These are phyloP conservation scores for Kalanchoe fedtschenkoi DNA, from an alignment of 164 flowering plant species.

Conservation along the genomic window DNA sequence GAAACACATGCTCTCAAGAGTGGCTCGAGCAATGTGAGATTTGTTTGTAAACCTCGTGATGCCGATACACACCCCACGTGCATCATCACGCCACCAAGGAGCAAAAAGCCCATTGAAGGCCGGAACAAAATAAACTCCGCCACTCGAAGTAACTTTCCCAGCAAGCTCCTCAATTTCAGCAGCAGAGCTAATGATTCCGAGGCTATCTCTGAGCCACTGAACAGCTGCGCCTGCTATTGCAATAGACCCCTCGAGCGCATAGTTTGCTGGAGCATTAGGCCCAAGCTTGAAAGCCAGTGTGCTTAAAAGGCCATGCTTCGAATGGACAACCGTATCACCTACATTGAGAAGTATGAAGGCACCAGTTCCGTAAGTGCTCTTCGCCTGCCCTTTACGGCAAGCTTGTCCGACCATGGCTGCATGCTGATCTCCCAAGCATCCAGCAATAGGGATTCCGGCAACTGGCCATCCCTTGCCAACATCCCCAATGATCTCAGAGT, in stretches of 20 bases:
- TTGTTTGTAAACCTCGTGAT: constrained; percentile 79
- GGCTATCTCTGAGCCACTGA: constrained; percentile 92
- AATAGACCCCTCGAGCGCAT: constrained; percentile 93
- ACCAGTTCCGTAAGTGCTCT: constrained; percentile 97
- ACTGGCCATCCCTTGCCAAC: constrained; percentile 66
- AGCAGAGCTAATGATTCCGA: constrained; percentile 61
- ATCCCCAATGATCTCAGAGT: constrained; percentile 70
- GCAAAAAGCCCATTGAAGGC: constrained; percentile 95
- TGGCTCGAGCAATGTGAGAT: constrained; percentile 84
- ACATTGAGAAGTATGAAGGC: constrained; percentile 88
- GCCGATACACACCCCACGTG: constrained; percentile 84
- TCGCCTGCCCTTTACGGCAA: constrained; percentile 85
- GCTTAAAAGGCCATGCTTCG: constrained; percentile 65
- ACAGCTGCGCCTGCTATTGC: constrained; percentile 98
- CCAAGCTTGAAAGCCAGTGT: constrained; percentile 89
- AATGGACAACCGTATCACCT: constrained; percentile 45
- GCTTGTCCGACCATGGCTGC: constrained; percentile 97
- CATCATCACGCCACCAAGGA: constrained; percentile 99
- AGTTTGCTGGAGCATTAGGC: constrained; percentile 60
- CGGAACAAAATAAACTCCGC: constrained; percentile 94
- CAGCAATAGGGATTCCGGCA: constrained; percentile 71
- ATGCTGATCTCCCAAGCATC: constrained; percentile 95
- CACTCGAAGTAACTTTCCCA: constrained; percentile 42
- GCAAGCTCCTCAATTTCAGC: constrained; percentile 79
- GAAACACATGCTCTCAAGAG: constrained; percentile 93